Evolutionary conservation across 805 yeast species (phyloP).

Genomic region (Saccharomyces jurei): DNA sequence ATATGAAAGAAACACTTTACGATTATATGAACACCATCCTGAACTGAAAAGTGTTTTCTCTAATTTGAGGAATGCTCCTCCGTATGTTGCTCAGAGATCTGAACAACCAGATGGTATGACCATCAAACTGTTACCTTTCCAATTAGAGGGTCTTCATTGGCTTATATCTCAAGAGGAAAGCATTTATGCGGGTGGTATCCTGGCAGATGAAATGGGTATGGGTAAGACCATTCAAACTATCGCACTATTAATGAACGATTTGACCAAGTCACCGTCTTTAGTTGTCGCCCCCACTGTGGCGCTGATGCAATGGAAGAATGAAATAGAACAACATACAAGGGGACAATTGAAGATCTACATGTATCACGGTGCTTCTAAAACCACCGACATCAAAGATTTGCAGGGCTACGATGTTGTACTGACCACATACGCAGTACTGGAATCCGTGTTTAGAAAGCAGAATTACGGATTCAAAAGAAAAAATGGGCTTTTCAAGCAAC

Average conservation of each 20-base stretch:
- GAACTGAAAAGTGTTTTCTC: conserved; percentile 67
- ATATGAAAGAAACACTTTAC: conserved; percentile 59
- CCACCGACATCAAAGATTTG: conserved; percentile 48
- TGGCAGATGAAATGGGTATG: conserved; percentile 99
- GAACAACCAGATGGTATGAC: conserved; percentile 74
- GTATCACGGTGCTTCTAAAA: conserved; percentile 81
- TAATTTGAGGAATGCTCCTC: conserved; percentile 42
- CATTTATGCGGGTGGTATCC: conserved; percentile 76
- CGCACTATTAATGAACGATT: conserved; percentile 69
- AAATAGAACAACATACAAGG: conserved; percentile 77
- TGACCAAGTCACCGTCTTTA: conserved; percentile 60
- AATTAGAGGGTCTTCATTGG: conserved; percentile 91
- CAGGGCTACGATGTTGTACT: conserved; percentile 59
- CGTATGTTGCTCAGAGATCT: conserved; percentile 46
- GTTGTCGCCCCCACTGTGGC: conserved; percentile 99
- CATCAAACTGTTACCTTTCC: conserved; percentile 75
- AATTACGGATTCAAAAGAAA: conserved; percentile 74
- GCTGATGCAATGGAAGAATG: conserved; percentile 93
- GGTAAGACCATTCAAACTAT: conserved; percentile 97
- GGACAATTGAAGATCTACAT: conserved; percentile 59
- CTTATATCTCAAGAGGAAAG: conserved; percentile 65
- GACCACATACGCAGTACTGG: conserved; percentile 89
- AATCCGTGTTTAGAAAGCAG: conserved; percentile 78
- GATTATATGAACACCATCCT: conserved; percentile 70
- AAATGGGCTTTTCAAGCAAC: conserved; percentile 61